A percentile compares a stretch with the other conserved stretches of the same genome.
Evolutionary conservation across 306 rosid genomes (phyloP).

Genomic region (Mimosa bimucronata): DNA sequence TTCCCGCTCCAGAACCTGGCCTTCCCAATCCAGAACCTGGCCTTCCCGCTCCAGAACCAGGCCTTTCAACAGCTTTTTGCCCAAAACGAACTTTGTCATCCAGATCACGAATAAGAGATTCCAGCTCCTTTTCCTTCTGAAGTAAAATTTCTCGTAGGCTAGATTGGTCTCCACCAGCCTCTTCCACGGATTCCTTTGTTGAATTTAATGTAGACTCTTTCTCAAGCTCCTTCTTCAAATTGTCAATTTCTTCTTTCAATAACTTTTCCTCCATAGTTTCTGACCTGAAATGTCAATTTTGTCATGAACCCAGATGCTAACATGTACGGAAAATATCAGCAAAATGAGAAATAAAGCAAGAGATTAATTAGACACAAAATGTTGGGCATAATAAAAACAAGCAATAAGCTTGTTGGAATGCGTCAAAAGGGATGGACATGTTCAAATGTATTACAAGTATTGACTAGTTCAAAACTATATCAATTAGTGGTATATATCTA

Average conservation of each 20-base stretch:
- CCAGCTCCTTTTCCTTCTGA: constrained; percentile 75
- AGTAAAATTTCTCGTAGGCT: constrained; percentile 37
- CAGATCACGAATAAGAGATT: constrained; percentile 65
- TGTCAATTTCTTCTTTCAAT: constrained; percentile 81
- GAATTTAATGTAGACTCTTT: constrained; percentile 46
- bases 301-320: constrained; percentile 44
- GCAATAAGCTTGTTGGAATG: not conserved
- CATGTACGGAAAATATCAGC: constrained; percentile 20
- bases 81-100: constrained; percentile 94
- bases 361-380: constrained; percentile 19
- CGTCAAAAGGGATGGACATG: not conserved
- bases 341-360: constrained; percentile 32
- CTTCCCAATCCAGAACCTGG: constrained; percentile 76
- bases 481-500: not conserved
- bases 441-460: not conserved
- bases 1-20: constrained; percentile 74
- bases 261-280: constrained; percentile 74
- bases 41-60: constrained; percentile 84
- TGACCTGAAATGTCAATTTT: constrained; percentile 57
- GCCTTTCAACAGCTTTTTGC: constrained; percentile 86
- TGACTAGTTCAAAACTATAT: not conserved
- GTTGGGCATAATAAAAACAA: not conserved
- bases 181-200: constrained; percentile 53
- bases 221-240: constrained; percentile 70
- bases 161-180: constrained; percentile 35